These are phyloP conservation scores for Apiospora malaysiana DNA, from an alignment of 2,329 filamentous ascomycete species.

Conservation along the genomic window DNA sequence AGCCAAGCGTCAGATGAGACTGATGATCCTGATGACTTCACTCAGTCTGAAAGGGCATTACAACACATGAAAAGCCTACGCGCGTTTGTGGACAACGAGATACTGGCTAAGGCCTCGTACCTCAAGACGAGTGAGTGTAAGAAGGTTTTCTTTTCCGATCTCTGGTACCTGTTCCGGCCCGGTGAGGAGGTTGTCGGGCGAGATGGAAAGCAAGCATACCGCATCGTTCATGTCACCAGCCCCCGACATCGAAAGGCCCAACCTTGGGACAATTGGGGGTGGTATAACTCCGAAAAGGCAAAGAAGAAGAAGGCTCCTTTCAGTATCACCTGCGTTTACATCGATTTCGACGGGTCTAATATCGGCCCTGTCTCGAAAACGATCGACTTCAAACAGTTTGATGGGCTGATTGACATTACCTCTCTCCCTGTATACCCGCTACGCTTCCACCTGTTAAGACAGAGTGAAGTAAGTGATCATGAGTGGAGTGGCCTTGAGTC, in stretches of 20 bases:
- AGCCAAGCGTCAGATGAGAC: background rate
- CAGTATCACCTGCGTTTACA: slow-evolving; percentile 28
- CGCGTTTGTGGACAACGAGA: slow-evolving; percentile 24
- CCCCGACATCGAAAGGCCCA: slow-evolving; percentile 12
- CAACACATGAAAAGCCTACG: background rate
- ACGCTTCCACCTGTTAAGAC: slow-evolving; percentile 6
- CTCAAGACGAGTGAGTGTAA: slow-evolving; percentile 23
- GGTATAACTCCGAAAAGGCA: slow-evolving; percentile 14
- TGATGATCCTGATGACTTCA: background rate
- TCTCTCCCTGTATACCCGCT: slow-evolving; percentile 31
- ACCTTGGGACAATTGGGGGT: slow-evolving; percentile 7
- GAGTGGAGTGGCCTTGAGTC: background rate
- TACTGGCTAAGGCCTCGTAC: slow-evolving; percentile 23
- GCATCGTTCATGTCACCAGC: slow-evolving; percentile 29
- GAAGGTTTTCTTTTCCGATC: slow-evolving; percentile 32
- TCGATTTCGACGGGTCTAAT: slow-evolving; percentile 35
- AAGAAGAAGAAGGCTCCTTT: slow-evolving; percentile 16
- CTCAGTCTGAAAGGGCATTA: background rate
- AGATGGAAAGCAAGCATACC: slow-evolving; percentile 34
- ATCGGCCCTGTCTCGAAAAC: slow-evolving; percentile 30
- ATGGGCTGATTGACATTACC: slow-evolving; percentile 28
- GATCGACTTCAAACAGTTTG: slow-evolving; percentile 30
- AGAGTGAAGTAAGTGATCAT: background rate
- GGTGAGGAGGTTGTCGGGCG: slow-evolving; percentile 28
- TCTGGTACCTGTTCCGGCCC: slow-evolving; percentile 35